Conservation (phyloP, 345 rosid species). For the Boechera stricta region DNA sequence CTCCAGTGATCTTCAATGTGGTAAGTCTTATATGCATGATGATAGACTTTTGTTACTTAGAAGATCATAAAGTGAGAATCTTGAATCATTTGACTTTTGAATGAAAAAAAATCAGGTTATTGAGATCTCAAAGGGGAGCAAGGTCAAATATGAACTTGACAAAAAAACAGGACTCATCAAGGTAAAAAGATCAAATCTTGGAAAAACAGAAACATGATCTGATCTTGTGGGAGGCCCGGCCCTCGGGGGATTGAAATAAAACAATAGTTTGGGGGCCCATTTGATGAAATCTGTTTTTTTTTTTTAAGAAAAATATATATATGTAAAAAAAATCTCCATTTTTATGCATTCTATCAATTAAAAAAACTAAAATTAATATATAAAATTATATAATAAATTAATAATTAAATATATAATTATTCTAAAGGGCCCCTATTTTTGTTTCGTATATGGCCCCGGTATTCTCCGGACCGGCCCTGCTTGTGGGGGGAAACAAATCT, state of each 20-base stretch:
- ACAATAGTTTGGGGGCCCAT: too few relatives aligned
- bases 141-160: conserved; percentile 98
- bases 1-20: conserved; percentile 82
- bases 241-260: too few relatives aligned
- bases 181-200: conserved; percentile 50
- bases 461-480: too few relatives aligned
- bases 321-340: too few relatives aligned
- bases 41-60: not conserved
- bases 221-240: not conserved
- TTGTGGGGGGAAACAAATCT: conserved; percentile 10
- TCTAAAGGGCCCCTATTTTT: too few relatives aligned
- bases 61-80: not conserved
- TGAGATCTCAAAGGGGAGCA: conserved; percentile 97
- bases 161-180: conserved; percentile 93
- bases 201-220: not conserved
- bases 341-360: too few relatives aligned
- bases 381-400: too few relatives aligned
- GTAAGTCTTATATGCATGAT: conserved; percentile 50
- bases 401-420: too few relatives aligned
- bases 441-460: too few relatives aligned
- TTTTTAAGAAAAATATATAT: too few relatives aligned
- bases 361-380: too few relatives aligned
- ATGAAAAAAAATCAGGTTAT: conserved; percentile 61
- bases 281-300: too few relatives aligned
- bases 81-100: conserved; percentile 9